Evolutionary conservation across 148 eudicot genomes (phyloP).

Genomic region (Dianthus caryophyllus): DNA sequence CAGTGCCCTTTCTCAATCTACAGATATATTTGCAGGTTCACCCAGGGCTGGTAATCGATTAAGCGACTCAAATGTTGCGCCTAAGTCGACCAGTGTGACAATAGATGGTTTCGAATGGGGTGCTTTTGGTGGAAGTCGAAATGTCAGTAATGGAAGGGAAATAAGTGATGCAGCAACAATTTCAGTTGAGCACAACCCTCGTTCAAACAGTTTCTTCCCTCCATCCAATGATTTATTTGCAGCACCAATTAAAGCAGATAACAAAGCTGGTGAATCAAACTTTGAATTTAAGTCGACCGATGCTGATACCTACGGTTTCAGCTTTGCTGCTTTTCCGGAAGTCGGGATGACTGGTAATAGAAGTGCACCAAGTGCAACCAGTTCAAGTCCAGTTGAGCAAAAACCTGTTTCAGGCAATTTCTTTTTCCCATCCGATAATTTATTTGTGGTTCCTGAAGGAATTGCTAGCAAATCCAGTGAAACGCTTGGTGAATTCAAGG

Average conservation of each 20-base stretch:
- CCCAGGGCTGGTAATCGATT: background rate
- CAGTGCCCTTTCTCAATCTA: slow-evolving; percentile 2
- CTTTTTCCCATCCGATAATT: background rate
- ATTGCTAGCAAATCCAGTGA: background rate
- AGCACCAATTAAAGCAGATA: slow-evolving; percentile 1
- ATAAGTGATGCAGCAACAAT: slow-evolving; percentile 1
- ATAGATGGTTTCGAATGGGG: slow-evolving; percentile 7
- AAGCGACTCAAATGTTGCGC: background rate
- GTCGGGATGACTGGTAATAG: background rate
- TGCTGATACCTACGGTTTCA: background rate
- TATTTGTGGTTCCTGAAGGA: background rate
- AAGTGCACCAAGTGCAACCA: background rate
- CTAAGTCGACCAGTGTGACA: background rate
- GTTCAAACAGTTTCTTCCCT: background rate
- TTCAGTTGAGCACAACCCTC: slow-evolving; percentile 12
- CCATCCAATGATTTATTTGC: background rate
- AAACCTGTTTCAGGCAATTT: slow-evolving; percentile 8
- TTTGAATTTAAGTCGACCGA: background rate
- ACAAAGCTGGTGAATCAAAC: slow-evolving; percentile 1
- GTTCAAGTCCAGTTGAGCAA: background rate
- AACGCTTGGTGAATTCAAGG: slow-evolving; percentile 1
- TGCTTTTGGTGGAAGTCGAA: slow-evolving; percentile 7
- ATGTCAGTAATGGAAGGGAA: background rate
- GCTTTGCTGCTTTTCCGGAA: background rate
- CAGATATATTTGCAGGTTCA: slow-evolving; percentile 5